Evolutionary conservation across 768 basidiomycete species (phyloP), one percentile per base, ranked within the genome.

Genomic region (Daedaleopsis sinensis): DNA sequence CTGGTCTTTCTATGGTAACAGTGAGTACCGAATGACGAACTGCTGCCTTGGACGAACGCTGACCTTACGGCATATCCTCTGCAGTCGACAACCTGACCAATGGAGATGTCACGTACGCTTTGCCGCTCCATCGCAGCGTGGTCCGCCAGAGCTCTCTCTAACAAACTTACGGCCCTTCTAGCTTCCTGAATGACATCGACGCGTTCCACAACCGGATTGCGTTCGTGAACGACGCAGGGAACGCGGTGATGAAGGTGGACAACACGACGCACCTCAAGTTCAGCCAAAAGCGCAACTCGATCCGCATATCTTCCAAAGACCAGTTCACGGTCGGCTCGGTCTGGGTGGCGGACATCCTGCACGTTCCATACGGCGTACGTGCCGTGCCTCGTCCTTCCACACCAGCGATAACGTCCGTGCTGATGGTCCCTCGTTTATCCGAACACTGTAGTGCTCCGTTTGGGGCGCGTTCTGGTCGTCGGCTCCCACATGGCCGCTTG

Each of bases 161-260:
- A 21, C 39, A 13, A 49, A 13, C 52, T 35, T 13, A 21, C 13
- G 11, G 56, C 7, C 38, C 51, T 51, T 18, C 43, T 59, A 85
- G 84, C 47, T 88, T 82, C 65, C 76, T 85, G 44, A 81, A 80
- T 1, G 71, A 70, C 12, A 61, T 68, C 52, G 74, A 75, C 15
- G 87, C 82, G 4, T 69, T 74, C 37, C 74, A 80, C 7, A 73
- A 79, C 39, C 72, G 82, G 58, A 83, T 91, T 38, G 82, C 87
- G 1, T 90, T 80, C 67, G 80, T 90, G 46, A 87, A 92, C 9
- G 64, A 76, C 18, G 87, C 89, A 3, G 87, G 86, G 15, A 88
- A 88, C 62, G 90, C 90, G 1, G 84, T 93, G 67, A 88, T 93
- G 69, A 84, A 82, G 67, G 89, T 92, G 13, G 91, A 92, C 75